Conservation (phyloP, 1,284 basidiomycete species). For the Thelephora terrestris region DNA sequence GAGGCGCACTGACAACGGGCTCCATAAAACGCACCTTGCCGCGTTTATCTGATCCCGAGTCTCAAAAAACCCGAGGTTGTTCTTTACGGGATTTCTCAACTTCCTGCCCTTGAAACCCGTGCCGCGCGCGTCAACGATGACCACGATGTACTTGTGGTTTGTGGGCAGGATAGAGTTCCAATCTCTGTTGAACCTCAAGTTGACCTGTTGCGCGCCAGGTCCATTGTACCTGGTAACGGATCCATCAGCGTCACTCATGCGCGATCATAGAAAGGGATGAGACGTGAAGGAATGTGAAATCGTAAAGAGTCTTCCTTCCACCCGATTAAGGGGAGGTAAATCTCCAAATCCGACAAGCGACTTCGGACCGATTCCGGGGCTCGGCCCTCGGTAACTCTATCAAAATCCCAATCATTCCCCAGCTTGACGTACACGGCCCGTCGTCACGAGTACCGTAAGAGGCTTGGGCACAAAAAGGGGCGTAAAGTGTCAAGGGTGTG, state of each 20-base stretch:
- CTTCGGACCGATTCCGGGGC: too few relatives aligned
- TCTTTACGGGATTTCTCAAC: conserved; percentile 76
- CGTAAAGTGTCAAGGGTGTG: background rate
- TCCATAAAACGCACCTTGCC: conserved; percentile 46
- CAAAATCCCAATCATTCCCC: too few relatives aligned
- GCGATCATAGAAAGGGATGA: too few relatives aligned
- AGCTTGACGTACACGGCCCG: background rate
- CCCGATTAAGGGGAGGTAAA: too few relatives aligned
- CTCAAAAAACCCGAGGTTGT: conserved; percentile 81
- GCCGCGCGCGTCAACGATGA: conserved; percentile 87
- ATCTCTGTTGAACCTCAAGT: conserved; percentile 56
- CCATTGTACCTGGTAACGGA: conserved; percentile 71
- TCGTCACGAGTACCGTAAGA: background rate
- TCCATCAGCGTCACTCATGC: too few relatives aligned
- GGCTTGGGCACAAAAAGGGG: background rate
- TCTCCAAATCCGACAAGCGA: too few relatives aligned
- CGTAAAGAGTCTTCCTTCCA: too few relatives aligned
- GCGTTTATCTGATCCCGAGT: conserved; percentile 81
- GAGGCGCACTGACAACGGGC: background rate
- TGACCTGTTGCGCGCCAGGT: conserved; percentile 74
- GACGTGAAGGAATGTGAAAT: background rate
- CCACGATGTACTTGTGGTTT: conserved; percentile 76
- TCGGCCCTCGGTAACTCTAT: too few relatives aligned
- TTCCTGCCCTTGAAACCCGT: conserved; percentile 84
- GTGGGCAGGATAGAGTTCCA: conserved; percentile 87